Evolutionary conservation across 495 filamentous ascomycete genomes (phyloP).

Genomic region (Xeromyces bisporus): DNA sequence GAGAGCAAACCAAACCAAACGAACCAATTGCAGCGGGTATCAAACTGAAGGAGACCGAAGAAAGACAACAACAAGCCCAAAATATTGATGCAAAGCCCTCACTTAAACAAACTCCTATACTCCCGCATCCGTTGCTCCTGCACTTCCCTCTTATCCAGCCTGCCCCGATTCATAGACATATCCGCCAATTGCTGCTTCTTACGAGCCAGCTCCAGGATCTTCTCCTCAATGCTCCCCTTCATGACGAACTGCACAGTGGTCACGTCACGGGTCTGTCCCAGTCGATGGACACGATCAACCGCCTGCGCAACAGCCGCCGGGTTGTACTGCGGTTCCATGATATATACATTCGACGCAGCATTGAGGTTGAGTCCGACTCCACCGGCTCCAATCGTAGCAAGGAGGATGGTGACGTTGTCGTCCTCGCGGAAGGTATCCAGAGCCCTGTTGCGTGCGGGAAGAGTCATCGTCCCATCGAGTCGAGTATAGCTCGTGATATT

Average conservation of each 20-base stretch:
- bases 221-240: conserved; percentile 79
- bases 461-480: conserved; percentile 75
- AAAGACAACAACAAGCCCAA: conserved; percentile 1
- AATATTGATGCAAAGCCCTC: conserved; percentile 2
- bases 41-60: conserved; percentile 3
- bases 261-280: conserved; percentile 78
- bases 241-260: conserved; percentile 75
- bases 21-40: conserved; percentile 4
- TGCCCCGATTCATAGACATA: conserved; percentile 58
- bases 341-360: conserved; percentile 65
- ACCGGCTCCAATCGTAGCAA: conserved; percentile 84
- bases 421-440: conserved; percentile 67
- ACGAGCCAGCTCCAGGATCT: conserved; percentile 71
- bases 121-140: conserved; percentile 64
- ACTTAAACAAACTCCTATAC: conserved; percentile 69
- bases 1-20: conserved; percentile 1
- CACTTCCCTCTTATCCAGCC: conserved; percentile 56
- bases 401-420: conserved; percentile 51
- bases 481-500: conserved; percentile 50
- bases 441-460: conserved; percentile 48
- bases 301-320: conserved; percentile 89
- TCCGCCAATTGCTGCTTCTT: conserved; percentile 84
- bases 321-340: conserved; percentile 98
- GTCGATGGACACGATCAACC: conserved; percentile 80
- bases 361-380: conserved; percentile 88